phyloP scores from a whole-genome alignment of 805 yeast genomes.

The Yueomyces sinensis region DNA sequence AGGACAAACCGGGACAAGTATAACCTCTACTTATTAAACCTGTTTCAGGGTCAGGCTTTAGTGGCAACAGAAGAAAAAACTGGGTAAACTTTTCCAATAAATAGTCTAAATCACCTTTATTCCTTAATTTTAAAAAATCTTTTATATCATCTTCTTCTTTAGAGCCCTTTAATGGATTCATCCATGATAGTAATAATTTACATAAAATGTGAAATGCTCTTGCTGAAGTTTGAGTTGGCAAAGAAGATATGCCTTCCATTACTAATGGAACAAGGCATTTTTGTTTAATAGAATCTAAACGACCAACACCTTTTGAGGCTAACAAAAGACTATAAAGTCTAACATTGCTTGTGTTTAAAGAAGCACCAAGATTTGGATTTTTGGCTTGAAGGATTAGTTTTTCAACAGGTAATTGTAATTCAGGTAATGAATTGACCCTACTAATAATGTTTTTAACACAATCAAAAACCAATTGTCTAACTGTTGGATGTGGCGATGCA shows the following conservation, averaged over 20 bases:
- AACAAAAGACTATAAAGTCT: constrained; percentile 52
- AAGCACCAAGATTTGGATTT: constrained; percentile 32
- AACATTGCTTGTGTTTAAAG: constrained; percentile 29
- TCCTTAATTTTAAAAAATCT: constrained; percentile 25
- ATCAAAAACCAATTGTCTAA: constrained; percentile 53
- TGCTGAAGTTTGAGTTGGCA: constrained; percentile 31
- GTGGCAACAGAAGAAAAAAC: constrained; percentile 44
- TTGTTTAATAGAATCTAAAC: constrained; percentile 31
- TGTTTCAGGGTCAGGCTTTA: constrained; percentile 14
- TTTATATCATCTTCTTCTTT: constrained; percentile 28
- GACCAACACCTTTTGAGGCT: constrained; percentile 52
- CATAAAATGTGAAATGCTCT: constrained; percentile 49
- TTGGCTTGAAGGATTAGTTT: constrained; percentile 54
- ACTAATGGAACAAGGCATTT: constrained; percentile 33
- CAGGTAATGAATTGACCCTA: constrained; percentile 42
- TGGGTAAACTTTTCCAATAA: constrained; percentile 37
- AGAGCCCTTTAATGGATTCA: constrained; percentile 34
- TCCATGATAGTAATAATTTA: constrained; percentile 38
- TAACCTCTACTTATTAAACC: constrained; percentile 31
- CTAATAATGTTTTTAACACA: constrained; percentile 56
- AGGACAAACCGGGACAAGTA: constrained; percentile 52
- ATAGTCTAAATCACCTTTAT: constrained; percentile 30
- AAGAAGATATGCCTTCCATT: constrained; percentile 31
- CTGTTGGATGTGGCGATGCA: constrained; percentile 53
- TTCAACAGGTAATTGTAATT: constrained; percentile 48